These are phyloP conservation scores for Pestalotiopsis sp. DNA, from an alignment of 2,329 filamentous ascomycete genomes.

Conservation along the genomic window DNA sequence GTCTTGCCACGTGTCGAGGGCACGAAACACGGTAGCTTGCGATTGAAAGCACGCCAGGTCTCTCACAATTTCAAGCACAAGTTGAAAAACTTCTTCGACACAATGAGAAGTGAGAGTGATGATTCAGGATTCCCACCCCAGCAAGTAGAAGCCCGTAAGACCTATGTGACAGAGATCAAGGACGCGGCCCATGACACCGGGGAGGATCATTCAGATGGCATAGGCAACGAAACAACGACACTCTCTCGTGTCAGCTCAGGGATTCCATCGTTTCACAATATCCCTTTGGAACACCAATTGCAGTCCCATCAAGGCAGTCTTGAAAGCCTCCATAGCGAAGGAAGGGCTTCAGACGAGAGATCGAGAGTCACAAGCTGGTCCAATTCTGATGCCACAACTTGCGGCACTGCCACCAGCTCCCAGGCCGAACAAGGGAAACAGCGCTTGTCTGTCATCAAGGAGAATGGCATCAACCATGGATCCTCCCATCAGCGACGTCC, in stretches of 20 bases:
- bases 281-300: conserved; percentile 47
- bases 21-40: conserved; percentile 40
- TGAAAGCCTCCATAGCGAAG: conserved; percentile 48
- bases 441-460: conserved; percentile 66
- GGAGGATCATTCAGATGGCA: conserved; percentile 16
- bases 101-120: conserved; percentile 38
- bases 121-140: conserved; percentile 47
- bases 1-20: conserved; percentile 24
- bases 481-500: conserved; percentile 30
- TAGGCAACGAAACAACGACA: conserved; percentile 25
- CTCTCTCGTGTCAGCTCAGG: conserved; percentile 52
- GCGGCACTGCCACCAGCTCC: conserved; percentile 44
- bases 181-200: conserved; percentile 17
- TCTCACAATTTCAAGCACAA: conserved; percentile 65
- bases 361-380: conserved; percentile 77
- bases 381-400: conserved; percentile 61
- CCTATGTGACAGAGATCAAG: conserved; percentile 26
- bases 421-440: conserved; percentile 52
- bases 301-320: conserved; percentile 58
- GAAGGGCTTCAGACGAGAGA: conserved; percentile 48
- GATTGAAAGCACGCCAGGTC: conserved; percentile 60
- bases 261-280: conserved; percentile 52
- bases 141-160: conserved; percentile 51
- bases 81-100: conserved; percentile 60
- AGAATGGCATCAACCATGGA: conserved; percentile 49